Evolutionary conservation across 768 basidiomycete genomes (phyloP), one percentile per base, ranked within the genome.

Genomic region (Hortiboletus flavorubellus): DNA sequence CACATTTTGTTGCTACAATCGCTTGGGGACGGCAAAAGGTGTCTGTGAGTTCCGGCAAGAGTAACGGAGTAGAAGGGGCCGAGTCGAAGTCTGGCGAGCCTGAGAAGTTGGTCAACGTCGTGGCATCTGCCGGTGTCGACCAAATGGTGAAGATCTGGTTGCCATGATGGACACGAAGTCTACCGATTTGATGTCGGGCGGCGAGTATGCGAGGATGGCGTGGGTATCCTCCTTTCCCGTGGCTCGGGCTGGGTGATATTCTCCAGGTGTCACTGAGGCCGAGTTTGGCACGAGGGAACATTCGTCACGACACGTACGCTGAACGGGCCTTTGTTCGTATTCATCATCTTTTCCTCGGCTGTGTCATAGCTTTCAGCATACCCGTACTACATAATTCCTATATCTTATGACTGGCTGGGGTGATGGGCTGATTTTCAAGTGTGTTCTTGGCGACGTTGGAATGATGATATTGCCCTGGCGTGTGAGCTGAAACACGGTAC

Each of bases 1-100:
- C 80, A 31, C 89, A 91, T 65, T 93, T 93, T 65, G 86, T 94
- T 12, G 82, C 86, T 31, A 86, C 85, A 21, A 80, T 94, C 52
- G 78, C 86, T 14, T 95, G 93, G 92, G 91, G 90, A 38, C 74
- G 88, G 49, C 79, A 81, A 55, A 63, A 72, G 47, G 71, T 76
- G 15, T 75, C 78, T 23, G 75, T 78, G 30, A 68, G 74, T 44
- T 67, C 72, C 0, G 71, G 67, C 33, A 76, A 77, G 54, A 64
- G 67, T 29, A 77, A 78, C 39, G 72, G 71, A 14, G 64, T 58
- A 2, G 54, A 73, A 68, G 64, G 82, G 73, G 48, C 52, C 2
- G 67, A 65, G 16, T 45, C 59, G 2, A 70, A 68, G 63, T 46
- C 63, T 38, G 66, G 60, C 38, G 76, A 77, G 42, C 54, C 66